These are phyloP conservation scores for Pseudophaeomoniella oleicola DNA, from an alignment of 2,329 filamentous ascomycete genomes.

Conservation along the genomic window DNA sequence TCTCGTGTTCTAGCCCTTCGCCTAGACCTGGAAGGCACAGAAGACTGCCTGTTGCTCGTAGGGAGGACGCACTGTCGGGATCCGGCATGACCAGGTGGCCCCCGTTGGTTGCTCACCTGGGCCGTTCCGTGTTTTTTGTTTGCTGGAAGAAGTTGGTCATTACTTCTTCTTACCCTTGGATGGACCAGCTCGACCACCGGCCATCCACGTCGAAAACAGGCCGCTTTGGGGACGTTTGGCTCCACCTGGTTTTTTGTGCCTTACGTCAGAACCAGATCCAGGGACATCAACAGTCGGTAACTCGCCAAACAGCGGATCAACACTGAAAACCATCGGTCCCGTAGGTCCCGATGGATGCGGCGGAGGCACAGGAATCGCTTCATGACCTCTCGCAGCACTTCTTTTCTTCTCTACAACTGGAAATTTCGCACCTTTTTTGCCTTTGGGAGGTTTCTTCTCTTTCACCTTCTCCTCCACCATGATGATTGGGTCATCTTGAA, in stretches of 20 bases:
- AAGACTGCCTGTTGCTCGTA: too few relatives aligned
- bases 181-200: background rate
- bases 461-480: conserved; percentile 1
- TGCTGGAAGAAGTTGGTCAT: background rate
- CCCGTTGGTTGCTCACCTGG: too few relatives aligned
- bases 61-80: too few relatives aligned
- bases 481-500: background rate
- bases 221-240: background rate
- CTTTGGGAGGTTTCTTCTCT: conserved; percentile 8
- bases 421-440: conserved; percentile 16
- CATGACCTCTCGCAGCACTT: background rate
- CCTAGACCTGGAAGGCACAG: too few relatives aligned
- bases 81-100: too few relatives aligned
- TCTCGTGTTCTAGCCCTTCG: too few relatives aligned
- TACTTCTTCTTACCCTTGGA: background rate
- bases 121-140: conserved; percentile 2
- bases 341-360: background rate
- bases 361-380: background rate
- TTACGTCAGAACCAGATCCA: background rate
- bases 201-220: background rate
- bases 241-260: background rate
- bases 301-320: background rate
- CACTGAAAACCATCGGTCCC: background rate
- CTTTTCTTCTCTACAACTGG: conserved; percentile 1
- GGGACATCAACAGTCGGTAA: background rate